These are phyloP conservation scores for Meira miltonrushii DNA, from an alignment of 1,284 basidiomycete species.

Conservation along the genomic window DNA sequence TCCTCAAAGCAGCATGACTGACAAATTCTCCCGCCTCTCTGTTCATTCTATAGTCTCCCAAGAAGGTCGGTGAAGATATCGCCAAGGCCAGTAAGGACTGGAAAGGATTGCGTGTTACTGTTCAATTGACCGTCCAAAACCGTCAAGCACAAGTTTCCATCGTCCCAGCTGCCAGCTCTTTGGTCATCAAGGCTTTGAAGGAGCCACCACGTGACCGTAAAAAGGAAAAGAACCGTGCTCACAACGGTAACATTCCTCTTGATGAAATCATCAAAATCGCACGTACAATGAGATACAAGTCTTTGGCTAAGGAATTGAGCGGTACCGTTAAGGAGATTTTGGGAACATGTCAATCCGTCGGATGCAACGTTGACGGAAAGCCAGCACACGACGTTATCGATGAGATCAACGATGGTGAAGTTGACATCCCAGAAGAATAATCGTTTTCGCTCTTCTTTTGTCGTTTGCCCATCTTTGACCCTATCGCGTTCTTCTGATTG, in stretches of 20 bases:
- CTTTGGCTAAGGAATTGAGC: conserved; percentile 83
- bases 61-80: conserved; percentile 99
- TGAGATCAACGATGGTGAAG: conserved; percentile 87
- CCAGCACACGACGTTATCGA: conserved; percentile 94
- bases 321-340: conserved; percentile 72
- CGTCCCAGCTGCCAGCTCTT: conserved; percentile 93
- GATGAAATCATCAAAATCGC: conserved; percentile 95
- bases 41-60: conserved; percentile 70
- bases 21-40: neutral
- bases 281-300: conserved; percentile 93
- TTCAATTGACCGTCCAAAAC: conserved; percentile 99
- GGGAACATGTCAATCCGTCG: conserved; percentile 69
- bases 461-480: no score
- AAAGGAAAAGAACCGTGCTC: conserved; percentile 99
- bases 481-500: no score
- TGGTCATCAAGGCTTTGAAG: conserved; percentile 97
- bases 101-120: conserved; percentile 99
- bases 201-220: conserved; percentile 97
- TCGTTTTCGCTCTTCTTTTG: no score
- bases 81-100: conserved; percentile 97
- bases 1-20: neutral
- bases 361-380: conserved; percentile 92
- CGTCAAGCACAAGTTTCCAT: conserved; percentile 96
- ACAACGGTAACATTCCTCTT: conserved; percentile 87
- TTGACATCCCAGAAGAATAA: conserved; percentile 58